Percentiles rank a stretch among this genome's conserved stretches.
These are phyloP conservation scores for Fraxinus latifolia DNA, from an alignment of 305 asterid species.

Conservation along the genomic window DNA sequence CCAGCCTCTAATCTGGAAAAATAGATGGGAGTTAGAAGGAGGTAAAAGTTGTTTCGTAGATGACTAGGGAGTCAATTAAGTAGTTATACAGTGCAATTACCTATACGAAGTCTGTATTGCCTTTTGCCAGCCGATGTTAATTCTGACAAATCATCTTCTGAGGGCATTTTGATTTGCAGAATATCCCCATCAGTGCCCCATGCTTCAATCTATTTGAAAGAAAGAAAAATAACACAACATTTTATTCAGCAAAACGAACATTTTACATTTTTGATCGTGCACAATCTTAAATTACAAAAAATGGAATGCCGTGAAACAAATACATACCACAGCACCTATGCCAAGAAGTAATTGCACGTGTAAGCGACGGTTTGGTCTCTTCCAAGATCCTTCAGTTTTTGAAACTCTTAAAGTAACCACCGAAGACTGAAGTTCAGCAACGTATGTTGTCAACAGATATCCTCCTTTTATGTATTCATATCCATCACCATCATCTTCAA, in stretches of 20 bases:
- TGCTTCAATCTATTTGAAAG: conserved; percentile 53
- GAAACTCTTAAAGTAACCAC: conserved; percentile 63
- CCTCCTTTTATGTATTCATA: conserved; percentile 66
- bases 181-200: conserved; percentile 82
- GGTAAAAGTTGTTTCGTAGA: neutral
- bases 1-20: neutral
- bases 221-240: conserved; percentile 13
- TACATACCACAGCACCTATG: conserved; percentile 66
- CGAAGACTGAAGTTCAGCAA: conserved; percentile 66
- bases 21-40: neutral
- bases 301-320: neutral
- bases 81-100: conserved; percentile 29
- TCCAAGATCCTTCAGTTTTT: conserved; percentile 74
- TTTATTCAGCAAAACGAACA: conserved; percentile 6
- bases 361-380: conserved; percentile 78
- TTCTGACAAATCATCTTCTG: conserved; percentile 57
- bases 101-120: conserved; percentile 52
- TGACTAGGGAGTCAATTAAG: neutral
- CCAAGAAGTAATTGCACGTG: conserved; percentile 77
- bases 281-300: conserved; percentile 15
- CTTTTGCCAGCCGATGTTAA: conserved; percentile 54
- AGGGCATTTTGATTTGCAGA: conserved; percentile 62
- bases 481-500: conserved; percentile 94
- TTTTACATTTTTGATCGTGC: neutral
- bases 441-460: conserved; percentile 78